phyloP scores from a whole-genome alignment of 2,329 filamentous ascomycete species.

The Trichoderma harzianum region DNA sequence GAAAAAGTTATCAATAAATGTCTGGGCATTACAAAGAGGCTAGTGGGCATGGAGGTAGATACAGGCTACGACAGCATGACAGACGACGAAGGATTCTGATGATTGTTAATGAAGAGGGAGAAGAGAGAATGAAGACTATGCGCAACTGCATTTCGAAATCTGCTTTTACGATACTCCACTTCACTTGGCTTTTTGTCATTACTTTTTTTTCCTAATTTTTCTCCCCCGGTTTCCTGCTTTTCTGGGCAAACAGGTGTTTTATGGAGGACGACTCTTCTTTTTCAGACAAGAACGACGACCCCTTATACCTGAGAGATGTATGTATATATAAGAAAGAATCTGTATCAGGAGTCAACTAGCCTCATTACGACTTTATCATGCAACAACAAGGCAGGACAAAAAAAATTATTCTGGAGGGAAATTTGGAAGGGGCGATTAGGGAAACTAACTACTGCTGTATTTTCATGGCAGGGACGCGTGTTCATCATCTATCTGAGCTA shows the following conservation, averaged over 20 bases:
- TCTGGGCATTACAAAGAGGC: conserved; percentile 51
- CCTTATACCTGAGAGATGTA: neutral
- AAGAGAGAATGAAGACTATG: neutral
- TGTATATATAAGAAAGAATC: conserved; percentile 13
- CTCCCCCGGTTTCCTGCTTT: neutral
- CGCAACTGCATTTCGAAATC: neutral
- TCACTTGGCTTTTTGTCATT: neutral
- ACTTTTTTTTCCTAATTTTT: neutral
- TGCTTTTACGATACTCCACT: conserved; percentile 8
- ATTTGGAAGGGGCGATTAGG: conserved; percentile 1
- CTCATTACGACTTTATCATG: conserved; percentile 12
- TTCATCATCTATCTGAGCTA: neutral
- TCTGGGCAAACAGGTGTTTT: neutral
- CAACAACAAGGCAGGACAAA: conserved; percentile 8
- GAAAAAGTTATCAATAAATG: conserved; percentile 55
- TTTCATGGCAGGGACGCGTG: neutral
- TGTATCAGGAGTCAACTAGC: conserved; percentile 4
- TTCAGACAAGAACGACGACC: neutral
- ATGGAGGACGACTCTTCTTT: neutral
- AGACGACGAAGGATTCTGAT: conserved; percentile 38
- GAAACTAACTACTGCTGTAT: neutral
- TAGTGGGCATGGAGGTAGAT: conserved; percentile 59
- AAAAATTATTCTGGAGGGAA: conserved; percentile 10
- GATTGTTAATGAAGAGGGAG: neutral
- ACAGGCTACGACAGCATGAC: conserved; percentile 59